Base-by-base conservation (phyloP, 257 asterid species). In the Solanum neorickii region DNA sequence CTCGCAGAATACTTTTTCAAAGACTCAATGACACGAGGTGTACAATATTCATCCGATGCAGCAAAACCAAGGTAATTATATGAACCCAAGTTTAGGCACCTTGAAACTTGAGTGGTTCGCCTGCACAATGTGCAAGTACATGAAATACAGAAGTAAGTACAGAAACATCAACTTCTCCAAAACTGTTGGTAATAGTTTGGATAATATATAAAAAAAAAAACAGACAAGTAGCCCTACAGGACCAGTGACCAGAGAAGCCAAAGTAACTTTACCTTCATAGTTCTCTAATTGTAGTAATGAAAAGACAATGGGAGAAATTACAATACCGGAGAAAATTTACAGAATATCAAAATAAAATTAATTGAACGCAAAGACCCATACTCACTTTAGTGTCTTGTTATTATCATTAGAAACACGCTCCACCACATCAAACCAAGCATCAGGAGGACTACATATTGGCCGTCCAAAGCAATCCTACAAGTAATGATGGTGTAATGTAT, bases 341-440 rank as follows among this genome's bases (percentile, higher is more conserved):
- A 76, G 52, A 72, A 33, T 35, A 77, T 82, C 18, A 23, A 82
- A 21, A 68, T 12, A 15, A 37, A 18, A 62, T 49, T 76, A 70
- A n/a, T 84, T 68, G 47, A 85, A 70, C 77, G n/a, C 68, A 66
- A 72, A 46, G 82, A 60, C 23, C 37, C 74, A 80, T 65, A 89
- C 94, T 92, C 89, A 97, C 99, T 95, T 90, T 42, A 97, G 90
- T 7, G 99, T 97, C 91, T 96, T 97, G 94, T 97, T 97, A 87
- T 93, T 93, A 91, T 97, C 98, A 41, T 94, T 88, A 73, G 99
- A 97, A 77, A 96, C 87, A 87, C 99, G 99, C 93, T 96, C 99
- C 91, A 97, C 99, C 92, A 97, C 93, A 92, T 97, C 99, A 86
- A 97, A 92, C 99, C 99, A 97, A 92, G 99, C 95, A 97, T 97